A percentile compares a stretch with the other conserved stretches of the same genome.
Conservation (phyloP, 306 rosid species). For the Fragaria nilgerrensis region DNA sequence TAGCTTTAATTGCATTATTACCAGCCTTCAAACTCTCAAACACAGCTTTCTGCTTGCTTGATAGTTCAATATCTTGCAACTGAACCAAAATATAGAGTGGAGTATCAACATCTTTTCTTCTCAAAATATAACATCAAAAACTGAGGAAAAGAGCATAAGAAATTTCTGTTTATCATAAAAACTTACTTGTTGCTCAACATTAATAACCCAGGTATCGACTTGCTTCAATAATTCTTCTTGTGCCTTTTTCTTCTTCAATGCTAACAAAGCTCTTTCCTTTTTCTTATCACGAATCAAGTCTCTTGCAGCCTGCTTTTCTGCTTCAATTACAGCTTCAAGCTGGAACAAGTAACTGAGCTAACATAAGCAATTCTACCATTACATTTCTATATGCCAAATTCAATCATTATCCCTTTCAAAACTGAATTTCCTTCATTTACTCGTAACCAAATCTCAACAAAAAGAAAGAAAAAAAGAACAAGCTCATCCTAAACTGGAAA, state of each 20-base stretch:
- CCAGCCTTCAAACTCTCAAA: slow-evolving; percentile 94
- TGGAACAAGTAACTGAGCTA: too few species aligned
- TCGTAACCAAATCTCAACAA: too few species aligned
- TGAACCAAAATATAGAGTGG: slow-evolving; percentile 6
- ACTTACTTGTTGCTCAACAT: slow-evolving; percentile 69
- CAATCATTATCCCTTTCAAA: too few species aligned
- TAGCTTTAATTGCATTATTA: slow-evolving; percentile 74
- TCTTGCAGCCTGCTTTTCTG: slow-evolving; percentile 91
- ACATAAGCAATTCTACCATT: too few species aligned
- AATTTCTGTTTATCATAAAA: too few species aligned
- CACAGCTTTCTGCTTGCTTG: slow-evolving; percentile 93
- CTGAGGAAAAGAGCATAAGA: too few species aligned
- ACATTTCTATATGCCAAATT: too few species aligned
- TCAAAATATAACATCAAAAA: too few species aligned
- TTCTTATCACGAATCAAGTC: slow-evolving; percentile 87
- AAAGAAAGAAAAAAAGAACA: too few species aligned
- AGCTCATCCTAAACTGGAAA: too few species aligned
- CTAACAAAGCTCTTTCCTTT: slow-evolving; percentile 89
- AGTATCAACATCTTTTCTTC: too few species aligned
- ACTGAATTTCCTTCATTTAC: too few species aligned
- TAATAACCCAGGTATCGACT: slow-evolving; percentile 90
- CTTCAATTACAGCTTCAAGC: slow-evolving; percentile 92
- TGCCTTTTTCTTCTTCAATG: slow-evolving; percentile 79
- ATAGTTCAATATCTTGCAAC: slow-evolving; percentile 90
- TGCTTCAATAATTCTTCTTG: slow-evolving; percentile 96